These are phyloP conservation scores for Russula virescens DNA, from an alignment of 768 basidiomycete genomes.

Conservation along the genomic window DNA sequence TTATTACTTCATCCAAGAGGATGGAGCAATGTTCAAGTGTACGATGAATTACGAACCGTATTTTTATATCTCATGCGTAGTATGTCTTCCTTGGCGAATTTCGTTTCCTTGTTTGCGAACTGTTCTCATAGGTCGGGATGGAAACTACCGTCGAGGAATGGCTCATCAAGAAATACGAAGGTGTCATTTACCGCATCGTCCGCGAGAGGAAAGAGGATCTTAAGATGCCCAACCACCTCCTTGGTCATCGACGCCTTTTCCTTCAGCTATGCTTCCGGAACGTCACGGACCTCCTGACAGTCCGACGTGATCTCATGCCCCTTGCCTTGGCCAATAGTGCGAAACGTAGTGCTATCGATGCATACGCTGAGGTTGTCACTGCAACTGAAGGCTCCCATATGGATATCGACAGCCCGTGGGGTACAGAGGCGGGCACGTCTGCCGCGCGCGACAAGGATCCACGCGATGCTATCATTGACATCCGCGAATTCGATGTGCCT, in stretches of 20 bases:
- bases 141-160: constrained; percentile 94
- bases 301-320: constrained; percentile 84
- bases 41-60: constrained; percentile 93
- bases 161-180: constrained; percentile 91
- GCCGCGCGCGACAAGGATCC: constrained; percentile 65
- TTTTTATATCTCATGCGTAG: constrained; percentile 90
- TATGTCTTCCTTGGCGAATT: constrained; percentile 31
- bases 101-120: not conserved
- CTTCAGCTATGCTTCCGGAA: constrained; percentile 89
- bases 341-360: constrained; percentile 92
- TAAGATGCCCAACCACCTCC: constrained; percentile 90
- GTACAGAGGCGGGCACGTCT: constrained; percentile 40
- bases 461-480: constrained; percentile 87
- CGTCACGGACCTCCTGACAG: constrained; percentile 83
- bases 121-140: constrained; percentile 56
- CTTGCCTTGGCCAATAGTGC: constrained; percentile 86
- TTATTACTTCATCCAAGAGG: constrained; percentile 96
- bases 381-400: constrained; percentile 60
- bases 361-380: constrained; percentile 93
- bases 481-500: constrained; percentile 93
- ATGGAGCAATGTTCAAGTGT: constrained; percentile 93
- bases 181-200: constrained; percentile 68
- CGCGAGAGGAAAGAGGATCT: constrained; percentile 90
- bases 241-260: constrained; percentile 88
- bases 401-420: constrained; percentile 61